phyloP scores from a whole-genome alignment of 164 flowering plant species.

The Euptelea pleiosperma region DNA sequence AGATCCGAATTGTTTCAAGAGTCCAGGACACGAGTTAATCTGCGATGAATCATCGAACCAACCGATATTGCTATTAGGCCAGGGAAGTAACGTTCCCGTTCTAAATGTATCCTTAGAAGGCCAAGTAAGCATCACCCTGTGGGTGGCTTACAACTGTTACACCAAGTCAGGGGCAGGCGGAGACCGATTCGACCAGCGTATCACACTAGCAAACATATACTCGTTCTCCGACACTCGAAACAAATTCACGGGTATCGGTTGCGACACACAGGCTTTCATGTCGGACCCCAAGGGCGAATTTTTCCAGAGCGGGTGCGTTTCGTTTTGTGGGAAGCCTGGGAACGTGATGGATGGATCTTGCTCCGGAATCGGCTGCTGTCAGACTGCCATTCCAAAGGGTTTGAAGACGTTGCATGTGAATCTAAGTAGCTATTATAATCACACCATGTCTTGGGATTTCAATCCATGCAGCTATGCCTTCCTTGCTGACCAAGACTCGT shows the following conservation, averaged over 20 bases:
- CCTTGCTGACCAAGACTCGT: no score
- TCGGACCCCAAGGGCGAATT: background rate
- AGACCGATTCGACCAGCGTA: no score
- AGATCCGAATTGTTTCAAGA: background rate
- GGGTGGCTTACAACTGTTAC: background rate
- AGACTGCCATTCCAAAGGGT: background rate
- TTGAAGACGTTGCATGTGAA: background rate
- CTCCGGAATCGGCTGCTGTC: slow-evolving; percentile 13
- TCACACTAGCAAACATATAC: background rate
- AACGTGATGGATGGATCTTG: background rate
- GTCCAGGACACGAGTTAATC: background rate
- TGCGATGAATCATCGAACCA: slow-evolving; percentile 1
- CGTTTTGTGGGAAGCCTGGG: background rate
- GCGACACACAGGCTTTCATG: slow-evolving; percentile 1
- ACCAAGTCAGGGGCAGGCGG: background rate
- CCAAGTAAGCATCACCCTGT: slow-evolving; percentile 1
- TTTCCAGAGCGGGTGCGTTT: background rate
- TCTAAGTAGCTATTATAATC: background rate
- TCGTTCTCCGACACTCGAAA: background rate
- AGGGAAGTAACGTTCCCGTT: background rate
- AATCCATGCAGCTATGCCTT: slow-evolving; percentile 6
- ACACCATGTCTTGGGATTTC: background rate
- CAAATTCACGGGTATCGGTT: slow-evolving; percentile 15
- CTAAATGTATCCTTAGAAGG: slow-evolving; percentile 3
- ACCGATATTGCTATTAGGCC: background rate